Evolutionary conservation across 345 rosid species (phyloP), one percentile per base, ranked within the genome.

Genomic region (Lagerstroemia speciosa): DNA sequence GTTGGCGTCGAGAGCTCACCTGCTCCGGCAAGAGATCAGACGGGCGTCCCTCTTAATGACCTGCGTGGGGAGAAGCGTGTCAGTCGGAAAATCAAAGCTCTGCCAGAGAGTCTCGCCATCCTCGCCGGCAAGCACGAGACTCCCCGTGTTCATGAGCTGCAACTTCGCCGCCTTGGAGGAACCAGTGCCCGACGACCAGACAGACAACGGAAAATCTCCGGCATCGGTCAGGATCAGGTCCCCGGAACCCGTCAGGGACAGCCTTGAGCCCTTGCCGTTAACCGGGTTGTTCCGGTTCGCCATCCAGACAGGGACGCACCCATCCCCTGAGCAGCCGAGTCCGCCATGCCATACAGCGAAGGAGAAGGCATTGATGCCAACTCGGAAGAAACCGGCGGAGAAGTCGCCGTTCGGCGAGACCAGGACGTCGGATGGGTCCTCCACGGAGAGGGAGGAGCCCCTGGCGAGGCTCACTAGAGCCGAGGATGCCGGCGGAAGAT

Each of bases 21-120:
- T 26, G 62, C 83, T 75, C 69, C 78, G 74, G 11, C 79, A 68
- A 0, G 83, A 78, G 31, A 83, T 36, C 37, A 81, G 73, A 4
- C 29, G 1, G 10, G 67, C 65, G 57, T 78, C 64, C 67, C 64
- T 55, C 11, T 75, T 70, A 22, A 79, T 61, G 8, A 30, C 37
- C 69, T 83, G 87, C n/a, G 31, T 19, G 2, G 87, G 83, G 62
- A 84, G 83, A 41, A 81, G 72, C 8, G 82, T 84, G 62, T 84
- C 83, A 1, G 83, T 84, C 1, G 81, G 83, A 14, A 55, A 73
- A 55, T 74, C 70, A 52, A 79, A 76, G 69, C 80, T 79, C 55
- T 77, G 75, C 83, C 83, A 80, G 12, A 69, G 29, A 34, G 62
- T 31, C 34, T n/a, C 31, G 26, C 68, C 46, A 33, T 37, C 37